Evolutionary conservation across 1,284 basidiomycete genomes (phyloP).

Genomic region (Moniliophthora roreri): DNA sequence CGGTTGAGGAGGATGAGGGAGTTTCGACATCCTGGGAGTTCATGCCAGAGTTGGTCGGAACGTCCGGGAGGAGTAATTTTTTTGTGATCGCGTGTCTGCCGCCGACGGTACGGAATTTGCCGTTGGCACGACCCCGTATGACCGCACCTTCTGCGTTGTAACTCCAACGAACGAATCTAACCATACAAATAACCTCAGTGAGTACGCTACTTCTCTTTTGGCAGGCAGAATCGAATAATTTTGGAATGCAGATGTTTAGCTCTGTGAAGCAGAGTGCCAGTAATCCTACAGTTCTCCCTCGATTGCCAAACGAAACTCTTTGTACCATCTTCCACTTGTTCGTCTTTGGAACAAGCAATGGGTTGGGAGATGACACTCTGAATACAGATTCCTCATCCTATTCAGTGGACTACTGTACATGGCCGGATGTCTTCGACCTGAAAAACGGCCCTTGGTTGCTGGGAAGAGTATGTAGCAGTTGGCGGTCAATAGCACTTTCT

Average conservation of each 20-base stretch:
- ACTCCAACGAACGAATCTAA: no score
- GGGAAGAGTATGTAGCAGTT: neutral
- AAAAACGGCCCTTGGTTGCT: neutral
- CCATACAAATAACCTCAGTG: no score
- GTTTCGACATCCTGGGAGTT: slow-evolving; percentile 19
- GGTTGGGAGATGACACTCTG: neutral
- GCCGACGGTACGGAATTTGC: no score
- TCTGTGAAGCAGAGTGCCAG: no score
- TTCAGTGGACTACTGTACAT: neutral
- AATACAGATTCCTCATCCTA: neutral
- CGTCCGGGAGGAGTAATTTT: no score
- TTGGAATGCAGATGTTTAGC: no score
- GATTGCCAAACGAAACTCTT: neutral
- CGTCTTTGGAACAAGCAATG: neutral
- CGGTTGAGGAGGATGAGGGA: neutral
- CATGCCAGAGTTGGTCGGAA: slow-evolving; percentile 19
- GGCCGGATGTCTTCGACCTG: neutral
- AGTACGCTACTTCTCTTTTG: no score
- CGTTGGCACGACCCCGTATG: no score
- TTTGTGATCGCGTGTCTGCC: no score
- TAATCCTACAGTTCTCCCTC: no score
- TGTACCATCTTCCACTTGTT: neutral
- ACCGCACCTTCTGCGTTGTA: no score
- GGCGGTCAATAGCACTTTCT: neutral
- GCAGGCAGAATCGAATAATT: no score